Base-by-base conservation (phyloP, 805 yeast genomes). In the Suhomyces sp. region DNA sequence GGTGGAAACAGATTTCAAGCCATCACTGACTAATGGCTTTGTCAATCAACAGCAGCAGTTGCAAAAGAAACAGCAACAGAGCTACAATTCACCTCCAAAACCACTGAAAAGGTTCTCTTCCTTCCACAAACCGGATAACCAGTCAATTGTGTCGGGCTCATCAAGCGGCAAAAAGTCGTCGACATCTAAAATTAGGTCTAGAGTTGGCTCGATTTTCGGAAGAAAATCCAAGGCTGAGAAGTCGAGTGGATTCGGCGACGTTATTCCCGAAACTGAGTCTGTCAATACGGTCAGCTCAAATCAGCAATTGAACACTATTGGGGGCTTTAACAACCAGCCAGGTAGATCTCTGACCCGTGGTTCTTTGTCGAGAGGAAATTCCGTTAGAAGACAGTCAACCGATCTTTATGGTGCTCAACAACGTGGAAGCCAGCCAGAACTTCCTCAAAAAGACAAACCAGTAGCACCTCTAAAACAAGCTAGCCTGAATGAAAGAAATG, bases 181-280 rank as follows among this genome's bases (percentile, higher is more conserved):
- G 19, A 63, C 64, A 29, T 68, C 73, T n/a, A 78, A 76, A 44
- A 66, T 88, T 60, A 82, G 82, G 67, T 86, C 91, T 5, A 83
- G 74, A 61, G 86, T 88, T 51, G 96, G 96, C 8, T 85, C 94
- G 0, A 80, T 88, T 55, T 83, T 88, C 60, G 85, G 87, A 44
- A 80, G 83, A 57, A 65, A 58, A 43, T 85, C 81, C 65, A 83
- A 82, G 60, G 74, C 76, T 55, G 72, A 73, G 44, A 40, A 43
- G 48, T 44, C 54, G 25, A 47, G 54, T 19, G 53, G 52, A 27
- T 48, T 56, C 10, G 47, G 39, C 33, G 68, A 65, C 22, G 55
- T 68, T 6, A 70, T 72, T 40, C 72, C 72, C 1, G 79, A 75
- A 54, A 58, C 66, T 47, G 69, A 59, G 12, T 67, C 75, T 6